Evolutionary conservation across 139 green algal species (phyloP), one percentile per base, ranked within the genome.

Genomic region (Eudorina sp.): DNA sequence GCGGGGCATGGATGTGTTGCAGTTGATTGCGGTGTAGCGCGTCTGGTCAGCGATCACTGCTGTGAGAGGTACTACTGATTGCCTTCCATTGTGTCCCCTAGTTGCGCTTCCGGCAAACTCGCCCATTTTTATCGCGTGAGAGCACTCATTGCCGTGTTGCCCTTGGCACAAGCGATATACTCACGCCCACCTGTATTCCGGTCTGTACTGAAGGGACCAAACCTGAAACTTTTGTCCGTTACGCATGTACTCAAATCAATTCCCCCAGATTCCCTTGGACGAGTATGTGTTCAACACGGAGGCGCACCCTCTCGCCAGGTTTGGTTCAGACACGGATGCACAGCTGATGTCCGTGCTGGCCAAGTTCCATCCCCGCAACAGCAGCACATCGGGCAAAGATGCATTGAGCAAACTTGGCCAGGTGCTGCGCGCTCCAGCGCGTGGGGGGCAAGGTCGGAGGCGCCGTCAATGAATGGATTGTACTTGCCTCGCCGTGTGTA

Each of bases 201-300:
- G 55, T 5, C 27, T 11, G 7, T 34, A 3, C 21, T 34, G 62
- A 72, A n/a, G n/a, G n/a, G n/a, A n/a, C n/a, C n/a, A n/a, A n/a
- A n/a, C n/a, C n/a, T n/a, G n/a, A n/a, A n/a, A n/a, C n/a, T n/a
- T n/a, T n/a, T n/a, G n/a, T n/a, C n/a, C n/a, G n/a, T n/a, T n/a
- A n/a, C n/a, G n/a, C n/a, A n/a, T n/a, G n/a, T n/a, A n/a, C n/a
- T n/a, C n/a, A n/a, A n/a, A n/a, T n/a, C n/a, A n/a, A n/a, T n/a
- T n/a, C n/a, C n/a, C n/a, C 36, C 78, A 86, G 80, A n/a, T 98
- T 36, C 93, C 95, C 2, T 89, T 99, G 36, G 89, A 95, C 62
- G 27, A 96, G 84, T 98, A 89, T 83, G 96, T 98, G 16, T 95
- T 98, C 87, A 98, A 96, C 86, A 98, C 96, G 14, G 96, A 98